Conservation (phyloP, 2,329 filamentous ascomycete genomes). For the Penicillium sp. region DNA sequence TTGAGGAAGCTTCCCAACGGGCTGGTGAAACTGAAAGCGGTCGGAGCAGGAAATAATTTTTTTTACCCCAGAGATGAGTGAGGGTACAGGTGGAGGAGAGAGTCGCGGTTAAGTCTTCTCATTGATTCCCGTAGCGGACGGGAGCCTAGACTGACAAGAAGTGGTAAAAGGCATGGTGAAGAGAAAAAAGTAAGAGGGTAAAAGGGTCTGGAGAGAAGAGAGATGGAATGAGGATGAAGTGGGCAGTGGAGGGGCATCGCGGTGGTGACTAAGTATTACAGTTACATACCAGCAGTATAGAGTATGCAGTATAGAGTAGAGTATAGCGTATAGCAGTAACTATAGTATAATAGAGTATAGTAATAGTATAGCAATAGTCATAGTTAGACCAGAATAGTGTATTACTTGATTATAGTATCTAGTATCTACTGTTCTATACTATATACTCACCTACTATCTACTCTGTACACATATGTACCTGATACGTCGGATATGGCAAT, state of each 20-base stretch:
- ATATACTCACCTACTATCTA: too few species aligned
- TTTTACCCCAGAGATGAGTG: conserved; percentile 25
- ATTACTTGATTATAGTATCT: too few species aligned
- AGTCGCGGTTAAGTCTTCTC: conserved; percentile 39
- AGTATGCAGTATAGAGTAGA: not conserved
- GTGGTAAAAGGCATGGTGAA: conserved; percentile 43
- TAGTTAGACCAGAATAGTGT: too few species aligned
- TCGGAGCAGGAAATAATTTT: conserved; percentile 37
- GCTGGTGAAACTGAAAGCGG: conserved; percentile 26
- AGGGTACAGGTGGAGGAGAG: conserved; percentile 9
- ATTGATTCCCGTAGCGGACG: conserved; percentile 52
- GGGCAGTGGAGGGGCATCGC: conserved; percentile 24
- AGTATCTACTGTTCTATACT: not conserved
- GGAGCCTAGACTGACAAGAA: conserved; percentile 40
- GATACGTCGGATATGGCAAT: conserved; percentile 19
- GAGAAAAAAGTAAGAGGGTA: conserved; percentile 24
- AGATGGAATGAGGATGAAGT: conserved; percentile 23
- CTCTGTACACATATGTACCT: not conserved
- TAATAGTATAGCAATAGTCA: not conserved
- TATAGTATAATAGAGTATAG: too few species aligned
- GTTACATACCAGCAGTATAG: not conserved
- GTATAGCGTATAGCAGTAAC: not conserved
- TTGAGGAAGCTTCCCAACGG: conserved; percentile 15
- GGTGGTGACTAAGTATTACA: conserved; percentile 24
- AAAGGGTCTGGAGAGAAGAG: conserved; percentile 24